Evolutionary conservation across 2,329 filamentous ascomycete species (phyloP).

Genomic region (Aspergillus versicolor): DNA sequence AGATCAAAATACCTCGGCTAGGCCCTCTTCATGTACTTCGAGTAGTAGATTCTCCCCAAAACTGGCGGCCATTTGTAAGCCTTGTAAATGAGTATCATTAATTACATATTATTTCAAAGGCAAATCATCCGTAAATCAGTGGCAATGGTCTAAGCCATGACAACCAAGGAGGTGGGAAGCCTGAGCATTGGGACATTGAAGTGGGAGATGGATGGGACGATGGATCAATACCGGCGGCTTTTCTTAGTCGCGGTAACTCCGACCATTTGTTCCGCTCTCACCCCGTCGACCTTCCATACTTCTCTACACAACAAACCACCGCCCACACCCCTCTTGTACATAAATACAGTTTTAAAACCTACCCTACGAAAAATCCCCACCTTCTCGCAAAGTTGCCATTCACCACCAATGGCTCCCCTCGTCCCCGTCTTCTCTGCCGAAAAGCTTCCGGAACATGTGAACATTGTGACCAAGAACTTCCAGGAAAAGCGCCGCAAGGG

Average conservation of each 20-base stretch:
- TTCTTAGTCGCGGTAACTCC: neutral
- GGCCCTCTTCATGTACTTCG: slow-evolving; percentile 49
- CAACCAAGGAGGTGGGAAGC: neutral
- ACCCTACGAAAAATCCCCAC: neutral
- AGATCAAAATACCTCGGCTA: slow-evolving; percentile 48
- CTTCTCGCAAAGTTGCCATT: neutral
- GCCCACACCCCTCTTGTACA: neutral
- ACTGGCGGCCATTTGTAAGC: slow-evolving; percentile 28
- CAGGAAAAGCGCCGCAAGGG: slow-evolving; percentile 54
- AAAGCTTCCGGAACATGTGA: slow-evolving; percentile 52
- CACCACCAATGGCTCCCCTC: slow-evolving; percentile 54
- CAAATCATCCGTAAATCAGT: neutral
- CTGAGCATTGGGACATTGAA: neutral
- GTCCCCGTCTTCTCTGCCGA: slow-evolving; percentile 54
- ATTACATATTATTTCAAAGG: neutral
- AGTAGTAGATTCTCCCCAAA: slow-evolving; percentile 55
- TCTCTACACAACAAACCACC: neutral
- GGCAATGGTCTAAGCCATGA: neutral
- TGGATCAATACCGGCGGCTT: neutral
- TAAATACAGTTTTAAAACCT: neutral
- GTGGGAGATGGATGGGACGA: neutral
- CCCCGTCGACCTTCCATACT: neutral
- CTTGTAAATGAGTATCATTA: neutral
- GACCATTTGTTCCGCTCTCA: neutral
- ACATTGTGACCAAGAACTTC: slow-evolving; percentile 46